Evolutionary conservation across 2,329 filamentous ascomycete genomes (phyloP).

Genomic region (Hymenoscyphus linearis): DNA sequence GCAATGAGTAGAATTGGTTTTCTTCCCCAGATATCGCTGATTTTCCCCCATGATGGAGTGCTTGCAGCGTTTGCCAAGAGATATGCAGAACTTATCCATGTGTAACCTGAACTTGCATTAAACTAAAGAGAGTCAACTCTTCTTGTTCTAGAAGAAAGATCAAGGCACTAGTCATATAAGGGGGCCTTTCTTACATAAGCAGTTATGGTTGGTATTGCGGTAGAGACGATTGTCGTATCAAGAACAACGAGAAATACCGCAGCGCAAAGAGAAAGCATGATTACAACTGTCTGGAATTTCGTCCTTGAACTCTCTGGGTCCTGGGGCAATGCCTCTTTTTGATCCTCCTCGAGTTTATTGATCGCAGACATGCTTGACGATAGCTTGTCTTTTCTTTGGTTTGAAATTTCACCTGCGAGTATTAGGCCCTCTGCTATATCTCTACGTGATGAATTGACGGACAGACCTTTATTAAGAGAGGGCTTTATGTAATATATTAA

Average conservation of each 20-base stretch:
- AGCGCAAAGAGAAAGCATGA: constrained; percentile 30
- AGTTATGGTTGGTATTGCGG: constrained; percentile 55
- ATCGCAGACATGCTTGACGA: no score
- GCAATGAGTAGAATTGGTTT: constrained; percentile 47
- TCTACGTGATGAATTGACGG: no score
- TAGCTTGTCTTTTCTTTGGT: no score
- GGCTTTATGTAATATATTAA: no score
- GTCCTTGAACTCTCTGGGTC: constrained; percentile 30
- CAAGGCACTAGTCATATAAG: not conserved
- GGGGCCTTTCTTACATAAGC: constrained; percentile 30
- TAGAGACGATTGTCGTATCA: constrained; percentile 51
- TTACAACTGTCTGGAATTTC: constrained; percentile 28
- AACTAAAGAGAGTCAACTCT: constrained; percentile 33
- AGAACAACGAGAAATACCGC: constrained; percentile 32
- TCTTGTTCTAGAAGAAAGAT: not conserved
- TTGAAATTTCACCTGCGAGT: no score
- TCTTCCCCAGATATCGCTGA: constrained; percentile 54
- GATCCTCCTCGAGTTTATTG: no score
- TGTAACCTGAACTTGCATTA: constrained; percentile 48
- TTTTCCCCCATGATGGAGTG: constrained; percentile 60
- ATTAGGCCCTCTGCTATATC: no score
- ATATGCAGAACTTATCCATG: constrained; percentile 73
- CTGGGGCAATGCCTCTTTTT: no score
- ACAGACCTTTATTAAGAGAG: no score
- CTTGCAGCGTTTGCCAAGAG: constrained; percentile 63